Evolutionary conservation across 768 basidiomycete genomes (phyloP), one percentile per base, ranked within the genome.

Genomic region (Fomitopsis serialis): DNA sequence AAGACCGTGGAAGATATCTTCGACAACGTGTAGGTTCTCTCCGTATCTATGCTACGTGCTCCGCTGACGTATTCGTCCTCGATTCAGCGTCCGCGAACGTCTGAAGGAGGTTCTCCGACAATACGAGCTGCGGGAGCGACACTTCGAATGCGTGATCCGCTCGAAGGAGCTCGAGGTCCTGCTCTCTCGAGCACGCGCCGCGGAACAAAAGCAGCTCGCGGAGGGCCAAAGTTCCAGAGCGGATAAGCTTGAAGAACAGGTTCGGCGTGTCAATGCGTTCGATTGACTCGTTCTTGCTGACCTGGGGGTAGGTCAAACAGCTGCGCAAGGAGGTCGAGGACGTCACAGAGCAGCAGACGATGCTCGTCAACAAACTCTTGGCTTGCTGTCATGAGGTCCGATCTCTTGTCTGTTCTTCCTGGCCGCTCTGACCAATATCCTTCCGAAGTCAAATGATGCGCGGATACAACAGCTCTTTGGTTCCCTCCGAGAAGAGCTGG

Each of bases 111-210:
- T 94, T 34, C 80, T 94, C 42, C 82, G 84, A 23, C 91, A 92
- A 64, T 94, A 94, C 64, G 87, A 94, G 63, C 81, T 92, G 52
- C 86, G 92, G 55, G 92, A 94, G 72, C 85, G 84, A 65, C 92
- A 94, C 74, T 94, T 93, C 61, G 92, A 93, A 71, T 92, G 89
- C 58, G 87, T 94, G 25, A 85, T 94, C 52, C 87, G 92, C 40
- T 93, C 92, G 42, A 94, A 94, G 70, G 92, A 94, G 68, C 78
- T 94, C 22, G 92, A 94, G 65, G 88, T 94, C 15, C 71, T 94
- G 19, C 76, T 94, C 15, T 91, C 92, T 45, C 82, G 90, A 29
- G 92, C 92, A 42, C 84, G 91, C 67, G 86, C 89, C 23, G 89
- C 91, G 10, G 92, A 93, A 63, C 89, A 92, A 67, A 88, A 87